Base-by-base conservation (phyloP, 2,329 filamentous ascomycete species). In the Colletotrichum horii region DNA sequence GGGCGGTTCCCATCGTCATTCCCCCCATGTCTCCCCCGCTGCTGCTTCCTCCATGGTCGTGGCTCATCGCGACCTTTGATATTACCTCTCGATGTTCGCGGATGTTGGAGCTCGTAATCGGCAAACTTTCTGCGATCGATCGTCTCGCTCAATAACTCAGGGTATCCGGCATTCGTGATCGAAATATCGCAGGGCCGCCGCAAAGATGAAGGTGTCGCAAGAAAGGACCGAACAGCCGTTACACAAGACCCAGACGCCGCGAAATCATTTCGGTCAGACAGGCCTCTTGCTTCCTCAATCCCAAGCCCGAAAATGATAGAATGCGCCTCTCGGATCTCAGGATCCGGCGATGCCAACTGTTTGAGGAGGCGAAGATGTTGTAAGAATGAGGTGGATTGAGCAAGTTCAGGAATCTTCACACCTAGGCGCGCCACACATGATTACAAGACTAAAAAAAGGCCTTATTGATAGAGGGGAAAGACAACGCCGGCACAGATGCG, bases 1-100 rank as follows among this genome's bases (percentile, higher is more conserved):
- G 82, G 66, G 81, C 83, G 66, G 85, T 82, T 22, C 84, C 83
- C 78, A 84, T 81, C 12, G 71, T 43, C 64, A 76, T 75, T 5
- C 73, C 75, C 38, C 77, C 77, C 12, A 71, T 71, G 19, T 48
- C n/a, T 24, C 69, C 64, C 4, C 73, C 76, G 16, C 71, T 32
- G 12, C 66, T 36, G n/a, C 72, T 70, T 22, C 67, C 72, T 52
- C 66, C 68, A 62, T 76, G 74, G 34, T 66, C 61, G 68, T 83
- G 79, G 56, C 82, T 74, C 74, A 76, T 76, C 2, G 24, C 4
- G 48, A 19, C n/a, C 22, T 75, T 36, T 36, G 62, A 68, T 55
- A n/a, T 64, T 28, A 14, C 19, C 6, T 16, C 34, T 26, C 19
- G 24, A 15, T 19, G 3, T 6, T 67, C 26, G 26, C 11, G n/a